A percentile compares a stretch with the other conserved stretches of the same genome.
These are phyloP conservation scores for Echeveria elegans DNA, from an alignment of 164 flowering plant genomes.

Conservation along the genomic window DNA sequence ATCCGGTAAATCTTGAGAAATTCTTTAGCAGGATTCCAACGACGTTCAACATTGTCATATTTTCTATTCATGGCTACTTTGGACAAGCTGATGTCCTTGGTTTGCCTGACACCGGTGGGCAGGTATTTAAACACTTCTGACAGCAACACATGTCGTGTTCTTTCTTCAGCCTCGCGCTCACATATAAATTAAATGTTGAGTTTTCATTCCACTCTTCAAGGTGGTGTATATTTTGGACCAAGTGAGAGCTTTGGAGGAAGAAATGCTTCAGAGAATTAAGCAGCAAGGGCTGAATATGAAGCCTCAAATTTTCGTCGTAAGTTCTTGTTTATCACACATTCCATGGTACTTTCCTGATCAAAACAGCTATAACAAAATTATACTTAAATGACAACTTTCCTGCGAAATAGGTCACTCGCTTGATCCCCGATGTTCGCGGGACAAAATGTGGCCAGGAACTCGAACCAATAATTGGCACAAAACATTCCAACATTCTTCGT, in stretches of 20 bases:
- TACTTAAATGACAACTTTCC: not conserved
- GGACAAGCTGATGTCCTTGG: constrained; percentile 44
- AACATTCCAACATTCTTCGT: constrained; percentile 41
- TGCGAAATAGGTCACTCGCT: constrained; percentile 40
- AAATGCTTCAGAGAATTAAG: constrained; percentile 28
- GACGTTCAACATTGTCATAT: constrained; percentile 34
- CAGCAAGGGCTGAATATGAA: constrained; percentile 31
- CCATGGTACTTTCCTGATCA: not conserved
- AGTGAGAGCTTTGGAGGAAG: constrained; percentile 39
- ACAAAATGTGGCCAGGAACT: constrained; percentile 48
- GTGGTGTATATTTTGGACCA: constrained; percentile 46
- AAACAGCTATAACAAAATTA: no score
- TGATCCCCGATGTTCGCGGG: constrained; percentile 56
- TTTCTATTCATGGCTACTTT: constrained; percentile 45
- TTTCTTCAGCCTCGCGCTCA: not conserved
- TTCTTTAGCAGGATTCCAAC: constrained; percentile 31
- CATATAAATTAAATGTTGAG: not conserved
- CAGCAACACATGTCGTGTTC: not conserved
- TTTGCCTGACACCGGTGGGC: constrained; percentile 49
- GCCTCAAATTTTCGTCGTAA: constrained; percentile 40
- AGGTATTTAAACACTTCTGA: constrained; percentile 19
- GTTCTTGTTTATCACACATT: constrained; percentile 3
- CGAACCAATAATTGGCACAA: constrained; percentile 36
- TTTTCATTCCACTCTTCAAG: constrained; percentile 8
- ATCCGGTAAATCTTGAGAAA: constrained; percentile 27